Percentiles rank a stretch among this genome's conserved stretches.
phyloP scores from a whole-genome alignment of 2,329 filamentous ascomycete genomes.

The Talaromyces sp. region DNA sequence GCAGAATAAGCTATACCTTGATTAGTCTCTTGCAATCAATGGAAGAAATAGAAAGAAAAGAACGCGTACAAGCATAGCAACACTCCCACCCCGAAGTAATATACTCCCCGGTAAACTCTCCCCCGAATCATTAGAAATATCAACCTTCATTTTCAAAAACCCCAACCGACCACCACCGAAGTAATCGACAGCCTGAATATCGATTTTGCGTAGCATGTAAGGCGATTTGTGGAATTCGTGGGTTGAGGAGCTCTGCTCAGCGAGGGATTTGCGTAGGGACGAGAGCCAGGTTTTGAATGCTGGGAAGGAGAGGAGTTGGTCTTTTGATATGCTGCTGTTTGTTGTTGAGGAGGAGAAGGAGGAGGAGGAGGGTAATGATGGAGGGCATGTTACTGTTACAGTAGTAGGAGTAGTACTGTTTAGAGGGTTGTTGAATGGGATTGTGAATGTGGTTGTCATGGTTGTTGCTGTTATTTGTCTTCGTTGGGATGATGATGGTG shows the following conservation, averaged over 20 bases:
- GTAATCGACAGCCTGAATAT: slow-evolving; percentile 52
- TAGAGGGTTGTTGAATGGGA: slow-evolving; percentile 6
- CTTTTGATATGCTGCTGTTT: slow-evolving; percentile 29
- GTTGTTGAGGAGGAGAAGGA: too few species aligned
- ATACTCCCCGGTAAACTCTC: slow-evolving; percentile 53
- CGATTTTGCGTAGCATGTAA: slow-evolving; percentile 49
- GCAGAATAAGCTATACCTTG: slow-evolving; percentile 47
- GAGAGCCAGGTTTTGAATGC: slow-evolving; percentile 53
- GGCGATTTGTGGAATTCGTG: slow-evolving; percentile 51
- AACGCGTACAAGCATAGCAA: slow-evolving; percentile 51
- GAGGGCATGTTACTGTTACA: slow-evolving; percentile 2
- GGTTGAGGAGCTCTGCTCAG: slow-evolving; percentile 39
- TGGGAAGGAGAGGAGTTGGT: slow-evolving; percentile 47
- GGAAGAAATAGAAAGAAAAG: neutral
- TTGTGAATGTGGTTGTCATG: slow-evolving; percentile 10
- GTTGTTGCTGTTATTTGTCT: neutral
- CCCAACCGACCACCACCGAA: slow-evolving; percentile 48
- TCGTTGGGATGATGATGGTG: neutral
- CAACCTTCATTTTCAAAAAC: slow-evolving; percentile 53
- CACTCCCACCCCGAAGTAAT: slow-evolving; percentile 55
- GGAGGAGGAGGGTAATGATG: too few species aligned
- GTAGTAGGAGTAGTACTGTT: neutral
- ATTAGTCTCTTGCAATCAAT: neutral
- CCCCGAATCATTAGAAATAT: slow-evolving; percentile 48
- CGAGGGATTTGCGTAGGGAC: slow-evolving; percentile 46